Conservation (phyloP, 1,284 basidiomycete genomes). For the Cutaneotrichosporon sp. region DNA sequence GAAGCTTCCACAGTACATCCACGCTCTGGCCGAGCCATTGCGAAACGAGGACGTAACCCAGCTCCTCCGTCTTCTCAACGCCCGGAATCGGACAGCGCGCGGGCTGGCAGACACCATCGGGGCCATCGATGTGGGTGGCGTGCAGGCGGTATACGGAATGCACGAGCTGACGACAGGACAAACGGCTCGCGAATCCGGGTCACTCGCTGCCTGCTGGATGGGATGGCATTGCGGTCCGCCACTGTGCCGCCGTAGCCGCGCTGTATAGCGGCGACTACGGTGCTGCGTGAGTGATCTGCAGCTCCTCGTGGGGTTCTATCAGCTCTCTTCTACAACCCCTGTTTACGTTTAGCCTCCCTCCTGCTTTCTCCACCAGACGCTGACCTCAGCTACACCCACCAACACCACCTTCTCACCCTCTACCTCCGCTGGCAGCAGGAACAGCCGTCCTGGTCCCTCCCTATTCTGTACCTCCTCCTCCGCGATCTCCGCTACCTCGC, state of each 20-base stretch:
- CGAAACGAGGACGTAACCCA: conserved; percentile 25
- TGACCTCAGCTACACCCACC: conserved; percentile 32
- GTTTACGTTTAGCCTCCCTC: neutral
- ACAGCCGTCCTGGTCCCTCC: conserved; percentile 76
- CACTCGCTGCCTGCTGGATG: conserved; percentile 38
- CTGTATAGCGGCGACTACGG: conserved; percentile 31
- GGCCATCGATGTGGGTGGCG: conserved; percentile 32
- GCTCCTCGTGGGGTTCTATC: neutral
- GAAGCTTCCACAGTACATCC: conserved; percentile 43
- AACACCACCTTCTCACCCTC: conserved; percentile 51
- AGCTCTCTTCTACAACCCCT: neutral
- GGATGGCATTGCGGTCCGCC: conserved; percentile 42
- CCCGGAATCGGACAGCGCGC: conserved; percentile 33
- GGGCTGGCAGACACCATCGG: conserved; percentile 40
- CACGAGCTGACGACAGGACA: conserved; percentile 23
- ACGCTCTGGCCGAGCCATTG: conserved; percentile 35
- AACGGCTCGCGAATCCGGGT: conserved; percentile 32
- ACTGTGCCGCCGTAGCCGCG: conserved; percentile 41
- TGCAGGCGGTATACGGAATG: neutral
- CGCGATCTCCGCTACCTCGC: conserved; percentile 75
- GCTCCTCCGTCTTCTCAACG: conserved; percentile 32
- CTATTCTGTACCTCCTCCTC: conserved; percentile 69
- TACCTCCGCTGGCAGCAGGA: conserved; percentile 71
- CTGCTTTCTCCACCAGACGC: neutral
- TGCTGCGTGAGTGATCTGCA: conserved; percentile 19